A percentile compares a stretch with the other conserved stretches of the same genome.
phyloP scores from a whole-genome alignment of 768 basidiomycete species.

The Steccherinum ochraceum region DNA sequence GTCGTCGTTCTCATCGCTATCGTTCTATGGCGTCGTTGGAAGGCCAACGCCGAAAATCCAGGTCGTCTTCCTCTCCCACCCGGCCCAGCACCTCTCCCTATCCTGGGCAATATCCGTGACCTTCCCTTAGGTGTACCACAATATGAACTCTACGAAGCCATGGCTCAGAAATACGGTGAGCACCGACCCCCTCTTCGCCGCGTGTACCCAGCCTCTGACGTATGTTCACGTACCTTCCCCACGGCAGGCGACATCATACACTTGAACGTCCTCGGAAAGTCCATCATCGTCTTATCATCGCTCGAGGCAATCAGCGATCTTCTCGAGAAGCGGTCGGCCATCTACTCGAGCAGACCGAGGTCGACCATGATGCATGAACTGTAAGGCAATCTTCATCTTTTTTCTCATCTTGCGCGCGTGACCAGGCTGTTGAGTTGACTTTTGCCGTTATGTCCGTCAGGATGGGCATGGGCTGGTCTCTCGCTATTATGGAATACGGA shows the following conservation, averaged over 20 bases:
- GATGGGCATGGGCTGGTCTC: slow-evolving; percentile 11
- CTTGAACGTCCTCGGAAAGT: slow-evolving; percentile 8
- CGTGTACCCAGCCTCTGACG: neutral
- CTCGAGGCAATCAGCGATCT: slow-evolving; percentile 10
- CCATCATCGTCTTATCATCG: slow-evolving; percentile 11
- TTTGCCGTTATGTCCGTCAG: too few relatives aligned
- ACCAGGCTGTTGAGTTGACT: too few relatives aligned
- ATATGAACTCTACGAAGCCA: neutral
- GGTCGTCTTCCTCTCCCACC: neutral
- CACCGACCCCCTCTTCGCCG: neutral
- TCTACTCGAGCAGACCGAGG: slow-evolving; percentile 15
- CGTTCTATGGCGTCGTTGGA: neutral
- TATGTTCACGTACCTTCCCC: too few relatives aligned
- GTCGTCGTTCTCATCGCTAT: neutral
- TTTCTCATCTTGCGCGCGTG: neutral
- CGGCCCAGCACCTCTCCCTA: neutral
- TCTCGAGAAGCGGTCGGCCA: slow-evolving; percentile 14
- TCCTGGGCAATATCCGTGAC: neutral
- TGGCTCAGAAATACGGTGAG: neutral
- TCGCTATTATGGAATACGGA: slow-evolving; percentile 11
- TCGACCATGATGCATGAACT: slow-evolving; percentile 11
- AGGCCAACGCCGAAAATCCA: neutral
- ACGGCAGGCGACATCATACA: slow-evolving; percentile 15
- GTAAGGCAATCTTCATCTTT: slow-evolving; percentile 1
- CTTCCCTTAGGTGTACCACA: neutral